Evolutionary conservation across 2,329 filamentous ascomycete genomes (phyloP).

Genomic region (Daldinia eschscholtzii): DNA sequence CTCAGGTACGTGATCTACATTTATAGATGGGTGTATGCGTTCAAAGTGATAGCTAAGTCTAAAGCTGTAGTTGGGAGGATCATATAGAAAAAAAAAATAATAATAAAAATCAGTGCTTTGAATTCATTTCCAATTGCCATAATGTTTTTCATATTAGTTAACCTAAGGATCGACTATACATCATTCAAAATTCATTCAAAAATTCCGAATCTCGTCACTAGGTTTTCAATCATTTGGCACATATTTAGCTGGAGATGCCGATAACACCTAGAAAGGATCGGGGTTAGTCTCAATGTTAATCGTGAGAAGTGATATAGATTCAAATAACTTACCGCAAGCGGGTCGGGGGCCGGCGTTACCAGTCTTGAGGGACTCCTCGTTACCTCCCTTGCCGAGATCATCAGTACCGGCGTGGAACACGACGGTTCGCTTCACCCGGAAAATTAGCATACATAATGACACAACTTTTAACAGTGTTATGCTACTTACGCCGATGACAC

Average conservation of each 20-base stretch:
- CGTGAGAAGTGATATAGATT: background rate
- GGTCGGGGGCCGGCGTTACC: constrained; percentile 94
- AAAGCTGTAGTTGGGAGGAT: background rate
- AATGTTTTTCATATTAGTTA: constrained; percentile 24
- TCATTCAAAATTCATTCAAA: constrained; percentile 21
- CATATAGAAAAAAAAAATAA: background rate
- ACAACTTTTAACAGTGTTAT: background rate
- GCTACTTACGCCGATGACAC: constrained; percentile 88
- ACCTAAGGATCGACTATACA: constrained; percentile 23
- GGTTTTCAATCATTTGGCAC: constrained; percentile 1
- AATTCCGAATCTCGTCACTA: constrained; percentile 19
- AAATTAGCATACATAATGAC: constrained; percentile 43
- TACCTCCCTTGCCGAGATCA: constrained; percentile 91
- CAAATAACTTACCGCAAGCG: constrained; percentile 81
- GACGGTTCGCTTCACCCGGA: constrained; percentile 78
- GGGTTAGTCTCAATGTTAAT: constrained; percentile 14
- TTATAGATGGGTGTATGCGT: background rate
- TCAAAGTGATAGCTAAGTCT: background rate
- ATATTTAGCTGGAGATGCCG: constrained; percentile 74
- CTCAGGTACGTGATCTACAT: background rate
- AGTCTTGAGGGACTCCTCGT: constrained; percentile 98
- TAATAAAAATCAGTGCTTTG: background rate
- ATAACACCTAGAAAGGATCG: constrained; percentile 75
- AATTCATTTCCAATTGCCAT: background rate
- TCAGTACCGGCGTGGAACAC: constrained; percentile 96